Evolutionary conservation across 2,329 filamentous ascomycete genomes (phyloP).

Genomic region (Fusarium nurragi): DNA sequence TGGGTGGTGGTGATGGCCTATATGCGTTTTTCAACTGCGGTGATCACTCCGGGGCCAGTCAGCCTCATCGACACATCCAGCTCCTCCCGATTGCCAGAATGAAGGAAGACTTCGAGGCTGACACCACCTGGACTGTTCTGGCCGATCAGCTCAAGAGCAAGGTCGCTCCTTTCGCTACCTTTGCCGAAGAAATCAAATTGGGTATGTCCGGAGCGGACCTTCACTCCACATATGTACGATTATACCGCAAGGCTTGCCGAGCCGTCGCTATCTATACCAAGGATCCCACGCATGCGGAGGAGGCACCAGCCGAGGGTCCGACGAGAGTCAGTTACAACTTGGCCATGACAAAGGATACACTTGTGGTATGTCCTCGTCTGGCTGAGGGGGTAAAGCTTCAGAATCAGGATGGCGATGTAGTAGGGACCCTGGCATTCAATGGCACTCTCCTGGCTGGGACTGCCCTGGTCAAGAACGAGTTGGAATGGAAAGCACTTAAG

Average conservation of each 20-base stretch:
- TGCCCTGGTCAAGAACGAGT: slow-evolving; percentile 67
- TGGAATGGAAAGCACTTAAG: slow-evolving; percentile 65
- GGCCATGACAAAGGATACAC: slow-evolving; percentile 63
- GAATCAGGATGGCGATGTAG: slow-evolving; percentile 43
- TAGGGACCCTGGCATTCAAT: slow-evolving; percentile 63
- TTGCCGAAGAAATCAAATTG: slow-evolving; percentile 52
- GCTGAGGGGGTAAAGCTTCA: slow-evolving; percentile 58
- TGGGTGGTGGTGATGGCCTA: slow-evolving; percentile 51
- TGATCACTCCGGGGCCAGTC: slow-evolving; percentile 73
- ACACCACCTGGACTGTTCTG: slow-evolving; percentile 59
- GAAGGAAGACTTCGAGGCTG: slow-evolving; percentile 59
- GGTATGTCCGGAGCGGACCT: slow-evolving; percentile 51
- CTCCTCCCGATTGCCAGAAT: slow-evolving; percentile 73
- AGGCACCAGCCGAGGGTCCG: slow-evolving; percentile 49
- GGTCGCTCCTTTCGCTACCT: slow-evolving; percentile 56
- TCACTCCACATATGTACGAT: slow-evolving; percentile 55
- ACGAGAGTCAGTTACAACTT: slow-evolving; percentile 71
- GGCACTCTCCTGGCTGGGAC: slow-evolving; percentile 72
- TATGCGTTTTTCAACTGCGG: slow-evolving; percentile 79
- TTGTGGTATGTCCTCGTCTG: slow-evolving; percentile 65
- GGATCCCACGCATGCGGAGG: slow-evolving; percentile 17
- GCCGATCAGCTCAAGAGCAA: slow-evolving; percentile 51
- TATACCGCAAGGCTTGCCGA: slow-evolving; percentile 58
- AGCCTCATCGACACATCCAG: slow-evolving; percentile 77
- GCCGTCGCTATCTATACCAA: slow-evolving; percentile 47